Evolutionary conservation across 2,329 filamentous ascomycete genomes (phyloP), one percentile per base, ranked within the genome.

Genomic region (Sarocladiaceae sp.): DNA sequence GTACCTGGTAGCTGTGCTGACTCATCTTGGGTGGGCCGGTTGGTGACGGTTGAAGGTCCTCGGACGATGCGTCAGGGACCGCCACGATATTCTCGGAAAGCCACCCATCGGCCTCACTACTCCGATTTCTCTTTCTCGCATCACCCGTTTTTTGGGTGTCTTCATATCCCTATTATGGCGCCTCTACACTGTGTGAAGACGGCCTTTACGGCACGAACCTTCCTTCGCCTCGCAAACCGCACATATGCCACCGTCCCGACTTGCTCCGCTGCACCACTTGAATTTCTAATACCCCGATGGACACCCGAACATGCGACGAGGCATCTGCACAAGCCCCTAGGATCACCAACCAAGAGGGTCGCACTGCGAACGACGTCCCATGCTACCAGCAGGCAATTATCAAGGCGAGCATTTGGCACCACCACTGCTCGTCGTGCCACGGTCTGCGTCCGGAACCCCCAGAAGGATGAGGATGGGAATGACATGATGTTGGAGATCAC

Each of bases 401-500:
- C 4, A 16, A n/a, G 4, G 7, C 23, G 37, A 27, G 23, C 5
- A 3, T 41, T 41, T 15, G 29, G 23, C 37, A 27, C 23, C 19
- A 41, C 37, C 6, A 18, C 58, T 1, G 18, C 54, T 6, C 57
- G 57, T 41, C 51, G 54, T 21, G 66, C 64, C 47, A 82, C 79
- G 0, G 61, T 64, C 23, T 72, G 72, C 33, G 64, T 80, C 4
- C 63, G 72, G 51, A 95, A 97, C 59, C 86, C 88, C 1, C 80
- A 83, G 53, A 75, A 74, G 45, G 87, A 93, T 60, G 87, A 94
- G 24, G 80, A 90, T 45, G 91, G 91, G 20, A 83, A 88, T n/a
- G 78, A 83, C 16, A 88, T 95, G 82, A 69, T 70, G 54, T 74
- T 98, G 19, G 83, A 84, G 44, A 95, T 97, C 49, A 94, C 89